These are phyloP conservation scores for Sporothrix mexicana DNA, from an alignment of 2,329 filamentous ascomycete species.

Conservation along the genomic window DNA sequence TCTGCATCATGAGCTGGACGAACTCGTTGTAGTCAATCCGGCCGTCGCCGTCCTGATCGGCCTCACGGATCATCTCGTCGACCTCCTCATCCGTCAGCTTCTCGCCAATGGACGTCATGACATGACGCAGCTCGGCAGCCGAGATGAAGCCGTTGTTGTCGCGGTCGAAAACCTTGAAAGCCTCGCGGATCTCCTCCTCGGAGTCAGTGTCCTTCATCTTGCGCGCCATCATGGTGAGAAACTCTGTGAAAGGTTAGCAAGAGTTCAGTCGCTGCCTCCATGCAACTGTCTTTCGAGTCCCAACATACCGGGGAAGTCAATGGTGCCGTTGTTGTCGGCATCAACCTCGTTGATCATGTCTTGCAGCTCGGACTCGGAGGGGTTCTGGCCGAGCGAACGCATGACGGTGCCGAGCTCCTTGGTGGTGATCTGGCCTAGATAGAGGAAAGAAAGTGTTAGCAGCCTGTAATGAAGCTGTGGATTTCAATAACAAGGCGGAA, in stretches of 20 bases:
- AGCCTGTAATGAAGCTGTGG: background rate
- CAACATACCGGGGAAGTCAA: conserved; percentile 81
- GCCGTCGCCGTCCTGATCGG: conserved; percentile 87
- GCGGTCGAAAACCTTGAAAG: conserved; percentile 82
- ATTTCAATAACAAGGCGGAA: background rate
- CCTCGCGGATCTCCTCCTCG: conserved; percentile 87
- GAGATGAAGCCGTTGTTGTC: conserved; percentile 94
- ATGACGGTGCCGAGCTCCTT: conserved; percentile 91
- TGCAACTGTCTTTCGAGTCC: background rate
- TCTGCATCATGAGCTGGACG: conserved; percentile 95
- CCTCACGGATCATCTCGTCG: conserved; percentile 91
- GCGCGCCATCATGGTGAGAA: conserved; percentile 90
- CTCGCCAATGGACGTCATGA: conserved; percentile 92
- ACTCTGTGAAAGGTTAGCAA: conserved; percentile 60
- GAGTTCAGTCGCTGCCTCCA: background rate
- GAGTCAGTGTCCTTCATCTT: conserved; percentile 96
- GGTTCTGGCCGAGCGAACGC: conserved; percentile 88
- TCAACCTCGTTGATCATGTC: conserved; percentile 96
- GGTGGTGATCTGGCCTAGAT: conserved; percentile 83
- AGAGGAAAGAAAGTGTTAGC: conserved; percentile 29
- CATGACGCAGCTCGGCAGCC: conserved; percentile 83
- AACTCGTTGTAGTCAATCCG: conserved; percentile 94
- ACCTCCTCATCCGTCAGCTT: conserved; percentile 91
- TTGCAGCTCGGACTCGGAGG: conserved; percentile 86
- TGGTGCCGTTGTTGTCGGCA: conserved; percentile 90